Conservation (phyloP, 768 basidiomycete species). For the Collybia nuda region DNA sequence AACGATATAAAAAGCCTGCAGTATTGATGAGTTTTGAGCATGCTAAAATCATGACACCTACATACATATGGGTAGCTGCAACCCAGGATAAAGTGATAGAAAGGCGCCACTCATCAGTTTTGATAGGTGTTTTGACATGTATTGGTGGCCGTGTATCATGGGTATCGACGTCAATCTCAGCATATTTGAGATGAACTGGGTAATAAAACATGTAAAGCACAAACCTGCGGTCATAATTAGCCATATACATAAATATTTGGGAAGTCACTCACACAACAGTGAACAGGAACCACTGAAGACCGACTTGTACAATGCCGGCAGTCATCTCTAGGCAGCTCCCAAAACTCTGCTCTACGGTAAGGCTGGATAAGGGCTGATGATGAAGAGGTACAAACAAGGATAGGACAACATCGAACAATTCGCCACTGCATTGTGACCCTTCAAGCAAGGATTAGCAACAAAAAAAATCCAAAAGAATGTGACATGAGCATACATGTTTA, state of each 20-base stretch:
- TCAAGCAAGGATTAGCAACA: slow-evolving; percentile 16
- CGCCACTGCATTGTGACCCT: slow-evolving; percentile 87
- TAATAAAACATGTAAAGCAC: slow-evolving; percentile 93
- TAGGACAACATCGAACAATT: slow-evolving; percentile 76
- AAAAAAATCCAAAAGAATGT: not conserved
- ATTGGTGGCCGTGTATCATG: slow-evolving; percentile 41
- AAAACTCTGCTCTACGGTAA: slow-evolving; percentile 44
- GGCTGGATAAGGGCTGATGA: not conserved
- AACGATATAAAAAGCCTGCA: slow-evolving; percentile 54
- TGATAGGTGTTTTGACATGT: slow-evolving; percentile 45
- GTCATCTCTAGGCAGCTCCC: slow-evolving; percentile 77
- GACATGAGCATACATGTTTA: slow-evolving; percentile 68
- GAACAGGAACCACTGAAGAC: slow-evolving; percentile 84
- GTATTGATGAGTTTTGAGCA: slow-evolving; percentile 5
- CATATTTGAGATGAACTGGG: slow-evolving; percentile 79
- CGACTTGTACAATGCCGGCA: slow-evolving; percentile 81
- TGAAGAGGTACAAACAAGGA: slow-evolving; percentile 53
- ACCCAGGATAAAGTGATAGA: slow-evolving; percentile 76
- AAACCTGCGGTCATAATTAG: slow-evolving; percentile 51
- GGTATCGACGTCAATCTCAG: slow-evolving; percentile 31
- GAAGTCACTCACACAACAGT: slow-evolving; percentile 65
- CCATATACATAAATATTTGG: not conserved
- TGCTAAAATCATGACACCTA: slow-evolving; percentile 9
- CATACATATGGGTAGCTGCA: slow-evolving; percentile 73
- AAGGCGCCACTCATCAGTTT: slow-evolving; percentile 73